Percentiles rank a stretch among this genome's conserved stretches.
These are phyloP conservation scores for Pogostemon cablin DNA, from an alignment of 257 asterid genomes.

Conservation along the genomic window DNA sequence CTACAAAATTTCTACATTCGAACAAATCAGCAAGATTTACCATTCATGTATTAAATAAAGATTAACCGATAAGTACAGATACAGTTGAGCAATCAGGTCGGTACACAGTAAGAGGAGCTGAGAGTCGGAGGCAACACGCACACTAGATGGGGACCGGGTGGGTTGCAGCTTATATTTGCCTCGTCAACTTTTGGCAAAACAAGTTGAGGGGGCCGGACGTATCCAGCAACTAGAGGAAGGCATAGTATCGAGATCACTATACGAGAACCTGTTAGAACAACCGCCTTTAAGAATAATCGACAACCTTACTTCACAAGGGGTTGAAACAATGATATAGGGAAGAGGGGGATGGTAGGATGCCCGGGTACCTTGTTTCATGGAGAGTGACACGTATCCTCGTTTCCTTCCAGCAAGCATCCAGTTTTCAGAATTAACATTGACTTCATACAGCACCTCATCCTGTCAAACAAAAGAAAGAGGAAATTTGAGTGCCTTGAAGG, in stretches of 20 bases:
- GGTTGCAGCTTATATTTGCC: conserved; percentile 85
- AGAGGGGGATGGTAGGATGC: conserved; percentile 5
- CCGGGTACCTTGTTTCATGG: conserved; percentile 72
- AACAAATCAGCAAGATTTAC: conserved; percentile 23
- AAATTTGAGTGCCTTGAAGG: background rate
- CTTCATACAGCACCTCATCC: conserved; percentile 90
- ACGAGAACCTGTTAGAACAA: conserved; percentile 67
- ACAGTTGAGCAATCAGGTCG: conserved; percentile 44
- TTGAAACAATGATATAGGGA: background rate
- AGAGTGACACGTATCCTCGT: conserved; percentile 76
- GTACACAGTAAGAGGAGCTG: conserved; percentile 91
- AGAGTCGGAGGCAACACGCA: conserved; percentile 88
- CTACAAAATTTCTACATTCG: conserved; percentile 34
- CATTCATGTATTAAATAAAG: conserved; percentile 14
- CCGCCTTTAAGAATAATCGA: background rate
- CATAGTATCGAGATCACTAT: conserved; percentile 75
- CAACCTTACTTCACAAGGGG: no score
- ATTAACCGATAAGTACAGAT: conserved; percentile 16
- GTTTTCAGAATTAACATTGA: conserved; percentile 74
- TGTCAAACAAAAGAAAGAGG: conserved; percentile 35
- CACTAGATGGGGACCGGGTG: conserved; percentile 93
- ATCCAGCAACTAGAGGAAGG: conserved; percentile 94
- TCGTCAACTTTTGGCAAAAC: conserved; percentile 71
- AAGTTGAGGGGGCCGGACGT: conserved; percentile 89
- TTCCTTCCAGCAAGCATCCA: conserved; percentile 99